Base-by-base conservation (phyloP, 768 basidiomycete species). In the Suillus alpinus region DNA sequence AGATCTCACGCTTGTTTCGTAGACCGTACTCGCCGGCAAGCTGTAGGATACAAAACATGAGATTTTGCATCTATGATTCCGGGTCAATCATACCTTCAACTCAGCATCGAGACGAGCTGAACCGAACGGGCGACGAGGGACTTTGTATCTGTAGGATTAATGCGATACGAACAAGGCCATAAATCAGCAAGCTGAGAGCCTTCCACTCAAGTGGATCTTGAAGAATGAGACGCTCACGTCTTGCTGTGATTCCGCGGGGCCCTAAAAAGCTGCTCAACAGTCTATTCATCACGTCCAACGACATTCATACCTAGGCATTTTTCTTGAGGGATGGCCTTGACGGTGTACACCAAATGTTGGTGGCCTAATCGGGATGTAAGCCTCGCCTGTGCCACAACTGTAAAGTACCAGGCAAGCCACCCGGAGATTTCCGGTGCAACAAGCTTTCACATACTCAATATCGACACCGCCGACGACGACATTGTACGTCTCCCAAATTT, bases 1-100 rank as follows among this genome's bases (percentile, higher is more conserved):
- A 99, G 83, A 98, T 97, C 82, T 99, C 97, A 76, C 96, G 92
- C 86, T 99, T 99, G 92, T 98, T 98, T 78, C 95, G 92, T 76
- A 98, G 93, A 77, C 97, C 97, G 84, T 95, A 98, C 81, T 99
- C 97, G 79, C 97, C 96, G 58, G 95, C 96, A 78, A 98, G 95
- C 96, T 97, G 69, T 43, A 57, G 46, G 40, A 29, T 41, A 56
- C 56, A 57, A 56, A 50, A 50, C n/a, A 40, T 60, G 34, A 63
- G 56, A 32, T n/a, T 44, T 34, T 13, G 41, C 52, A 29, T 36
- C 62, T 55, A 56, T 4, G 40, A 41, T 41, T 4, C 26, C n/a
- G 5, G 10, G 29, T 31, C 18, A 9, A 12, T 59, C 69, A 62
- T 71, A 95, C 95, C 92, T 98, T 98, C 77, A 99, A 86, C 86